Conservation (phyloP, 2,329 filamentous ascomycete genomes). For the Didymella arachidicola region DNA sequence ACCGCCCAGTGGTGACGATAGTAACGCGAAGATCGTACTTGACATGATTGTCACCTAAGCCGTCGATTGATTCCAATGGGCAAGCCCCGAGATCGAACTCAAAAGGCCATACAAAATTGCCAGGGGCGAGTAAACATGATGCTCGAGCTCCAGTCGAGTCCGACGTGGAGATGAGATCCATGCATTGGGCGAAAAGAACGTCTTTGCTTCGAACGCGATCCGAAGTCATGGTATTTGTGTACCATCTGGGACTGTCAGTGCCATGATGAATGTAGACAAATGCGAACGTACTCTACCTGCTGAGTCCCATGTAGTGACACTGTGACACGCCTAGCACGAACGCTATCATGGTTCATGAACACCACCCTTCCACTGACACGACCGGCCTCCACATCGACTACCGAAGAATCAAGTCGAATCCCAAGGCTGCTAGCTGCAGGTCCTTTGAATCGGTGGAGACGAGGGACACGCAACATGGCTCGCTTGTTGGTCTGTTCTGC, state of each 20-base stretch:
- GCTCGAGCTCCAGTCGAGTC: background rate
- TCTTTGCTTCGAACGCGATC: slow-evolving; percentile 2
- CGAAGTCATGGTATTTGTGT: background rate
- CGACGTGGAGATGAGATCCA: background rate
- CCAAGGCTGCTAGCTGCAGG: background rate
- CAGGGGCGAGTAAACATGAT: background rate
- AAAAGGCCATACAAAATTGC: background rate
- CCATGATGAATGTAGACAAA: background rate
- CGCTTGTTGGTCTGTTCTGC: background rate
- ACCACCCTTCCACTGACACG: background rate
- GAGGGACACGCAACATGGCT: background rate
- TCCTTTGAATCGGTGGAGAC: background rate
- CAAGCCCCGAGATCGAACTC: slow-evolving; percentile 1
- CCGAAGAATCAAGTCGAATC: background rate
- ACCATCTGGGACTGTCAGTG: background rate
- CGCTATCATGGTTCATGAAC: background rate
- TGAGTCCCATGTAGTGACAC: background rate
- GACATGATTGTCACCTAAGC: background rate
- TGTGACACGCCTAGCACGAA: background rate
- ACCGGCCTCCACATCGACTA: background rate
- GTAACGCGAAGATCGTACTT: background rate
- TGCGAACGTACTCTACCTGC: background rate
- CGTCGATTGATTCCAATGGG: background rate
- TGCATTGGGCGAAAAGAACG: background rate
- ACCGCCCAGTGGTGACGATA: background rate